These are phyloP conservation scores for Hemileia vastatrix DNA, from an alignment of 1,284 basidiomycete genomes.

Conservation along the genomic window DNA sequence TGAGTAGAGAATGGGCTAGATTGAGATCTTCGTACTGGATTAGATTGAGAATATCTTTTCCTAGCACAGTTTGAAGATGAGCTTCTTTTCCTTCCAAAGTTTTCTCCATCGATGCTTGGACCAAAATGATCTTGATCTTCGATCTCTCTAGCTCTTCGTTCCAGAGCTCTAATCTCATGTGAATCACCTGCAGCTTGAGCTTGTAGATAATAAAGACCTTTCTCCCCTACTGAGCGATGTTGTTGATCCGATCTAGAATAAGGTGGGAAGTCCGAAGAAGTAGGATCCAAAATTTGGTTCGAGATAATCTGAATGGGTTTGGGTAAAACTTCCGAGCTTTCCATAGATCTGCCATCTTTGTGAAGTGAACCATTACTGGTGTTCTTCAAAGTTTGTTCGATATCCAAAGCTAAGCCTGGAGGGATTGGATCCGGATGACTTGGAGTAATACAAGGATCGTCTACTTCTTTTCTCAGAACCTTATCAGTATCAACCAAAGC, in stretches of 20 bases:
- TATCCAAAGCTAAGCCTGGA: conserved; percentile 73
- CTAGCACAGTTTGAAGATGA: background rate
- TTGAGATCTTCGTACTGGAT: background rate
- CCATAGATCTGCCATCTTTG: conserved; percentile 27
- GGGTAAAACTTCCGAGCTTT: background rate
- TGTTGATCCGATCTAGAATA: conserved; percentile 32
- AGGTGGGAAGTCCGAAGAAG: conserved; percentile 18
- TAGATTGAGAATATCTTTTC: background rate
- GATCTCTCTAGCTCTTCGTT: conserved; percentile 28
- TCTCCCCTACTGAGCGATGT: conserved; percentile 37
- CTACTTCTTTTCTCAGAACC: conserved; percentile 86
- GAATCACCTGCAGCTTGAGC: conserved; percentile 39
- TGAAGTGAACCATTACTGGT: no score
- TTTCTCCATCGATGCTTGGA: background rate
- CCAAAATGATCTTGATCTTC: background rate
- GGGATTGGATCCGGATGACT: conserved; percentile 76
- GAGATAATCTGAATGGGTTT: background rate
- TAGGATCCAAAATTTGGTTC: background rate
- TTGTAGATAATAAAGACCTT: conserved; percentile 37
- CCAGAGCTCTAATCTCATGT: conserved; percentile 37
- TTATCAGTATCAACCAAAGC: conserved; percentile 88
- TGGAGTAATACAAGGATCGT: conserved; percentile 89
- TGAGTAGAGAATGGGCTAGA: background rate
- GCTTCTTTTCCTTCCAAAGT: background rate
- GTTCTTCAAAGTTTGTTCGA: conserved; percentile 56